These are phyloP conservation scores for Dioscorea alata DNA, from an alignment of 106 monocot genomes.

Conservation along the genomic window DNA sequence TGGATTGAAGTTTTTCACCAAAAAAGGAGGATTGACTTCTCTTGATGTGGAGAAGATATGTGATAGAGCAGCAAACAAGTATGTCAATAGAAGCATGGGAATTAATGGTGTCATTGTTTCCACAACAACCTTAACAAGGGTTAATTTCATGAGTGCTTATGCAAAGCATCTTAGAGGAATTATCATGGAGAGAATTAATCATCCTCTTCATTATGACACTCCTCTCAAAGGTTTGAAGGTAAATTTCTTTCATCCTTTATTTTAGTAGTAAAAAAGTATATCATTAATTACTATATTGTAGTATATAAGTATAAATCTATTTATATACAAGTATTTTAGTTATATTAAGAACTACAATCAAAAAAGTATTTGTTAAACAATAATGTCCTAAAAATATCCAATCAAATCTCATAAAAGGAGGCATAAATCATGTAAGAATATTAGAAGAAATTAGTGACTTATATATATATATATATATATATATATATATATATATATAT, in stretches of 20 bases:
- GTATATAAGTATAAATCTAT: too few relatives aligned
- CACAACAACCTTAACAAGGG: conserved; percentile 10
- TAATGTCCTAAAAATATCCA: too few relatives aligned
- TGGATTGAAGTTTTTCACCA: conserved; percentile 62
- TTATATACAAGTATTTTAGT: too few relatives aligned
- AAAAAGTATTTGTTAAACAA: too few relatives aligned
- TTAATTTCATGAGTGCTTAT: conserved; percentile 50
- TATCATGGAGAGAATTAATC: conserved; percentile 34
- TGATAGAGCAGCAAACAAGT: conserved; percentile 35
- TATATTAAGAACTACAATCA: too few relatives aligned
- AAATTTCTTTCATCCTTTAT: neutral
- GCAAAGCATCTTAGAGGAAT: conserved; percentile 37
- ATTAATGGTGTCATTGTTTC: neutral
- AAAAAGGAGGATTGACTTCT: conserved; percentile 32
- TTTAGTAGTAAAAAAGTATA: too few relatives aligned
- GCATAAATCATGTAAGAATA: too few relatives aligned
- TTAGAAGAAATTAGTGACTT: too few relatives aligned
- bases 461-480: too few relatives aligned
- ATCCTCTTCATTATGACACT: conserved; percentile 26
- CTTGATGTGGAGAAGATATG: conserved; percentile 40
- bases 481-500: too few relatives aligned
- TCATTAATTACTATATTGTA: too few relatives aligned
- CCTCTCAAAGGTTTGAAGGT: conserved; percentile 47
- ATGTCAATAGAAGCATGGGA: conserved; percentile 23
- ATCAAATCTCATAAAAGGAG: too few relatives aligned